A percentile compares a stretch with the other conserved stretches of the same genome.
phyloP scores from a whole-genome alignment of 176 grass and related monocot species.

The Neostapfia colusana region DNA sequence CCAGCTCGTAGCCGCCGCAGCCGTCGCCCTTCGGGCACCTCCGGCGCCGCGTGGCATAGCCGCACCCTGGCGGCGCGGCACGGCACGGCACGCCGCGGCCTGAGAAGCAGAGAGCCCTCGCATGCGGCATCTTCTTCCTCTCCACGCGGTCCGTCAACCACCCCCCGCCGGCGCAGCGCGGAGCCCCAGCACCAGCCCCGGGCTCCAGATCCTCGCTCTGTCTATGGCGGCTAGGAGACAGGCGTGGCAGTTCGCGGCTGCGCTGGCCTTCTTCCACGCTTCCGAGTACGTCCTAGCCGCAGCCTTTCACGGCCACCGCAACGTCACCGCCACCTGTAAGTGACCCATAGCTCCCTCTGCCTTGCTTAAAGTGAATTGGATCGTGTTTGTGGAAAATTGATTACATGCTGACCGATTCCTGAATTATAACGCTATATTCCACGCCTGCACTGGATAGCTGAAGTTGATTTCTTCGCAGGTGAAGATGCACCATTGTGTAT shows the following conservation, averaged over 20 bases:
- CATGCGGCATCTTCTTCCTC: constrained; percentile 33
- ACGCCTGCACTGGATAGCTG: neutral
- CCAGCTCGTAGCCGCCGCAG: neutral
- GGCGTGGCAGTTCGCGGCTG: constrained; percentile 59
- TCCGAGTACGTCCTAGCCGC: constrained; percentile 76
- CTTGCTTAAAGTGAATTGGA: neutral
- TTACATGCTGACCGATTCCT: neutral
- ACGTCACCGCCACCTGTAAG: constrained; percentile 72
- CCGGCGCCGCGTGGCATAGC: neutral
- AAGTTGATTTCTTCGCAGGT: neutral
- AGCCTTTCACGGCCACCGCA: constrained; percentile 63
- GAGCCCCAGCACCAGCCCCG: constrained; percentile 6
- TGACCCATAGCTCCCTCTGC: neutral
- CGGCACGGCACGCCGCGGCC: neutral
- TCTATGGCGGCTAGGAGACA: constrained; percentile 46
- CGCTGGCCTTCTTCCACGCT: constrained; percentile 72
- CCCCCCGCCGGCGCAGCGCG: neutral
- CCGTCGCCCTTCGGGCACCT: neutral
- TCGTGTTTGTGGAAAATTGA: constrained; percentile 7
- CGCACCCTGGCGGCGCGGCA: too few relatives aligned
- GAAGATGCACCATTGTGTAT: neutral
- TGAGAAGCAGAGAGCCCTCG: neutral
- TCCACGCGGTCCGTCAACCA: neutral
- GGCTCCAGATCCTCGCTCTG: constrained; percentile 24
- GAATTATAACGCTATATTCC: constrained; percentile 1